phyloP scores from a whole-genome alignment of 1,139 yeast genomes.

The Diutina catenulata region DNA sequence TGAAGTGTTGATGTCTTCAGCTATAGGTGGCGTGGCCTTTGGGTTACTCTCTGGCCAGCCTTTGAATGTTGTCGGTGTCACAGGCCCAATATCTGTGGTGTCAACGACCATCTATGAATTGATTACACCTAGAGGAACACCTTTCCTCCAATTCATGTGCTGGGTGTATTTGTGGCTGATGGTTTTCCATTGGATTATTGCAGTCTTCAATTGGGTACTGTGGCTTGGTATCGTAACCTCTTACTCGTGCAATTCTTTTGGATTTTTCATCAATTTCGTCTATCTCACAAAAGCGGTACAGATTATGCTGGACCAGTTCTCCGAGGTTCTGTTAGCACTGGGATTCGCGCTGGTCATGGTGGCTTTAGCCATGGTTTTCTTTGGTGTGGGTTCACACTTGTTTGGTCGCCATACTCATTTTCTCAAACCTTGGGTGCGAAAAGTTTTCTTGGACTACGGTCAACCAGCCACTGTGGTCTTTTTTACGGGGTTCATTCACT shows the following conservation, averaged over 20 bases:
- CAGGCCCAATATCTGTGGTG: slow-evolving; percentile 89
- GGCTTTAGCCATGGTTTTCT: slow-evolving; percentile 59
- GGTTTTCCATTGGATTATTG: slow-evolving; percentile 66
- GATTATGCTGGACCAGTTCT: slow-evolving; percentile 62
- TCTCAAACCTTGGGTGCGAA: slow-evolving; percentile 48
- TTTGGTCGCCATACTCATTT: slow-evolving; percentile 53
- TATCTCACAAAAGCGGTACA: slow-evolving; percentile 88
- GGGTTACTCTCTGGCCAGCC: slow-evolving; percentile 88
- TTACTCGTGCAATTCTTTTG: slow-evolving; percentile 89
- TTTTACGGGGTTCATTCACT: slow-evolving; percentile 88
- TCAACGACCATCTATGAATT: slow-evolving; percentile 84
- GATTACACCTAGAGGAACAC: slow-evolving; percentile 49
- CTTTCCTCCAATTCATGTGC: slow-evolving; percentile 87
- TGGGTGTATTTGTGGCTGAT: slow-evolving; percentile 93
- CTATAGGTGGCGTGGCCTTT: slow-evolving; percentile 81
- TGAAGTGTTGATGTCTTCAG: slow-evolving; percentile 74
- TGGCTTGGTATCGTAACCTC: slow-evolving; percentile 63
- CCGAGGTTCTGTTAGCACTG: slow-evolving; percentile 28
- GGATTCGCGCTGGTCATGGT: slow-evolving; percentile 73
- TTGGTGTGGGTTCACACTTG: slow-evolving; percentile 55
- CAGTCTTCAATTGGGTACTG: slow-evolving; percentile 58
- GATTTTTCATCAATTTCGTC: slow-evolving; percentile 81
- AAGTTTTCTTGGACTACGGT: slow-evolving; percentile 74
- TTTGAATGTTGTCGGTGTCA: slow-evolving; percentile 91
- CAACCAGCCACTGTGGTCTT: slow-evolving; percentile 75